Base-by-base conservation (phyloP, 805 yeast genomes). In the Candida arabinofermentans region DNA sequence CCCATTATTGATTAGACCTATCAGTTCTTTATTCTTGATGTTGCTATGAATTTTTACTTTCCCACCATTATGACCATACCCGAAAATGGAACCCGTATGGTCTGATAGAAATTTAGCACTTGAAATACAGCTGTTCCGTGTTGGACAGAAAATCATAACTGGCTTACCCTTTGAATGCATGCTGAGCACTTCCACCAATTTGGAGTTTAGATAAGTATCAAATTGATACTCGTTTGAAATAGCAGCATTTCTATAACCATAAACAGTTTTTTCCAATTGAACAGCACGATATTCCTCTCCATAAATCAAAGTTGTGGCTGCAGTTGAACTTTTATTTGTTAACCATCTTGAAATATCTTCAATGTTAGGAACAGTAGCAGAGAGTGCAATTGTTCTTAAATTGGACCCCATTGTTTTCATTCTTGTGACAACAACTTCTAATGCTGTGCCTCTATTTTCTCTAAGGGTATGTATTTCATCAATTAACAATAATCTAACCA, bases 321-420 rank as follows among this genome's bases (percentile, higher is more conserved):
- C 50, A 3, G 41, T 22, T 1, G 43, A 42, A 12, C 41, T 45
- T 2, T 32, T 36, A 2, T 53, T 49, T 9, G 42, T 46, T 24
- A 74, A 39, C 79, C 80, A 74, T 1, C 39, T 41, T 0, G 79
- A 66, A 3, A 77, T 54, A 46, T 77, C 81, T 4, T 60, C 57
- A 8, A 73, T 67, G 42, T 77, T 77, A 2, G 79, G 77, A 12
- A 76, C 69, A 0, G 81, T 74, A 1, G 82, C 82, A 24, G 81
- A 73, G 1, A 72, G 55, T 0, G 74, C 75, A 17, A 74, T 53
- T 16, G 74, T 61, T 42, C 79, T 58, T n/a, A 73, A 47, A 24
- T 51, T 39, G 1, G 42, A 33, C 24, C 69, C 62, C 42, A 69
- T 50, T 22, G 59, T 57, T 42, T 68, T 72, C 76, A 74, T 71